A percentile compares a stretch with the other conserved stretches of the same genome.
phyloP scores from a whole-genome alignment of 202 grass and related monocot genomes.

The Dendrocalamus latiflorus region DNA sequence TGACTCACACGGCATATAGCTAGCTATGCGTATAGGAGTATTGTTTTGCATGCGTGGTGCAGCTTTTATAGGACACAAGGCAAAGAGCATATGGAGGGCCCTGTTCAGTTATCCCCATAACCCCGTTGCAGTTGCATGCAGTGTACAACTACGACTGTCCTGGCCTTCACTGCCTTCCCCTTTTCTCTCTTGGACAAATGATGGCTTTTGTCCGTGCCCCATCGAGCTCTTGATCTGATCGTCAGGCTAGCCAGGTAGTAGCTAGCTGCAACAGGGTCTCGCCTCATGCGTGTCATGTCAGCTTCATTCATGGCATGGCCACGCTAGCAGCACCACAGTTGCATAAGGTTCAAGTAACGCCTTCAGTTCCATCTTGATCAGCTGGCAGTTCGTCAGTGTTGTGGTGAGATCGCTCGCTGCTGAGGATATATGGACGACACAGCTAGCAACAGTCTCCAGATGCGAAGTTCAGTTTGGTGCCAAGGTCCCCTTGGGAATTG shows the following conservation, averaged over 20 bases:
- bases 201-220: not conserved
- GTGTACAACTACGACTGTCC: not conserved
- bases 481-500: not conserved
- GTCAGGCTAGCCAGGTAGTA: not conserved
- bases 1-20: not conserved
- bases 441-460: not conserved
- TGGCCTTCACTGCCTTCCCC: not conserved
- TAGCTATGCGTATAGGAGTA: not conserved
- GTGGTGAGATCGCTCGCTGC: not conserved
- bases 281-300: conserved; percentile 14
- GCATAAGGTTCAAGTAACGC: no score
- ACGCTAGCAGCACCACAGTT: no score
- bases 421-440: not conserved
- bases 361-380: no score
- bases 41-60: not conserved
- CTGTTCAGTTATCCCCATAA: conserved; percentile 9
- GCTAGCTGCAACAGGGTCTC: not conserved
- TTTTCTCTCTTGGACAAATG: conserved; percentile 9
- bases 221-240: not conserved
- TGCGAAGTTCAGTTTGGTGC: not conserved
- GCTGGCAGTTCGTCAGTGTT: not conserved
- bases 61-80: conserved; percentile 21
- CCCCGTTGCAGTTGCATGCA: conserved; percentile 13
- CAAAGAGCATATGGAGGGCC: conserved; percentile 40
- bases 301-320: not conserved